Base-by-base conservation (phyloP, 2,329 filamentous ascomycete species). In the Fusarium torulosum region DNA sequence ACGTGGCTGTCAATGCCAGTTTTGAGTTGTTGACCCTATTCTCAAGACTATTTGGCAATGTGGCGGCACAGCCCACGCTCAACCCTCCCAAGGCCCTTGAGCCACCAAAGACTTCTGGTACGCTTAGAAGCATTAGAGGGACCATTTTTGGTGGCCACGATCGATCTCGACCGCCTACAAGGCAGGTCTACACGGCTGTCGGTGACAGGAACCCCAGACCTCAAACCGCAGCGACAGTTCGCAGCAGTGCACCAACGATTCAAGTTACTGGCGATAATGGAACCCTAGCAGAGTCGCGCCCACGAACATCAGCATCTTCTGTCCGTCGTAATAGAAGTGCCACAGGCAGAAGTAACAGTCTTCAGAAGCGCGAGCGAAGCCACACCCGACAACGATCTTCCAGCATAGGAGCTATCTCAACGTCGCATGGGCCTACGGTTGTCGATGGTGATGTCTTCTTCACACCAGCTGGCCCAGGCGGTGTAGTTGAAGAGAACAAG, bases 1-100 rank as follows among this genome's bases (percentile, higher is more conserved):
- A 93, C 59, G 88, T 90, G 57, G 95, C 96, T 19, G 92, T 98
- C 50, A 97, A 97, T 75, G 90, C 91, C 62, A 94, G 92, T 75
- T 89, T 93, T 67, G 94, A 97, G 77, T 83, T 99, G 38, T 81
- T 99, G 20, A 88, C 88, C 17, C 82, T 98, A 1, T 99, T 96
- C 75, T 87, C 89, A 4, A 86, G 91, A 64, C 82, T 99, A 0
- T 98, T 97, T 76, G 91, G 91, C 8, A 79, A 75, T 29, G 66
- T 81, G 13, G 77, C 81, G n/a, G 69, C 79, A 4, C 86, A 88
- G 47, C 79, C 87, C 11, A 78, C 66, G 38, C 74, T 75, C 71
- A 81, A 74, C 66, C 76, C 65, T 33, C 78, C 73, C 57, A 83
- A 72, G 73, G 77, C 83, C n/a, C 73, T 83, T 20, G 82, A 86